Evolutionary conservation across 148 eudicot genomes (phyloP).

Genomic region (Rhododendron ferrugineum): DNA sequence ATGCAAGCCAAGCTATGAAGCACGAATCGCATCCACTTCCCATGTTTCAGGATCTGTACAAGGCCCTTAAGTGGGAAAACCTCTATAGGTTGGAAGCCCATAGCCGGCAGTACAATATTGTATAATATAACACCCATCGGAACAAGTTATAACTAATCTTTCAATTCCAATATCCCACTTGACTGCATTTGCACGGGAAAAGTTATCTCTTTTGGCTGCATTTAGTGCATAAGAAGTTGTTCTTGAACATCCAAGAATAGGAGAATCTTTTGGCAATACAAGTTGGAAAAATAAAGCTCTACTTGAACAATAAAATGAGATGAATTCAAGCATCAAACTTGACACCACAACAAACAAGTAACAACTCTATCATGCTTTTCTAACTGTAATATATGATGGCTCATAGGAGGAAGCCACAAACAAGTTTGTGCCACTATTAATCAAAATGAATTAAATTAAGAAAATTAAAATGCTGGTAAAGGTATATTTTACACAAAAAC

Average conservation of each 20-base stretch:
- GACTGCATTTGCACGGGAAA: not conserved
- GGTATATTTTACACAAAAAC: not conserved
- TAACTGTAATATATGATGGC: not conserved
- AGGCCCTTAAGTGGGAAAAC: not conserved
- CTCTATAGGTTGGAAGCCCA: not conserved
- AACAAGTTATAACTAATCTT: not conserved
- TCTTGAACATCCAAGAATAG: not conserved
- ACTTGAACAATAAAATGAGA: not conserved
- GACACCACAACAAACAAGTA: not conserved
- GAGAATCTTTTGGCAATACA: not conserved
- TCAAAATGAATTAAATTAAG: not conserved
- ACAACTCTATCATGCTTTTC: not conserved
- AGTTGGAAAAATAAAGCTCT: not conserved
- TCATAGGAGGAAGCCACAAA: not conserved
- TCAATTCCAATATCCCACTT: not conserved
- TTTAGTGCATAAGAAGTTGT: not conserved
- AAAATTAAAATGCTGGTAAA: not conserved
- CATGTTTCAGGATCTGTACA: not conserved
- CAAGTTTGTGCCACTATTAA: not conserved
- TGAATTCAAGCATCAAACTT: not conserved
- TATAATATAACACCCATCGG: not conserved
- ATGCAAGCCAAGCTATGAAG: not conserved
- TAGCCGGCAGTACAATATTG: not conserved
- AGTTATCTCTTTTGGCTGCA: not conserved
- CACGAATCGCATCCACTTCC: not conserved